These are phyloP conservation scores for Butyriboletus loyo DNA, from an alignment of 768 basidiomycete genomes.

Conservation along the genomic window DNA sequence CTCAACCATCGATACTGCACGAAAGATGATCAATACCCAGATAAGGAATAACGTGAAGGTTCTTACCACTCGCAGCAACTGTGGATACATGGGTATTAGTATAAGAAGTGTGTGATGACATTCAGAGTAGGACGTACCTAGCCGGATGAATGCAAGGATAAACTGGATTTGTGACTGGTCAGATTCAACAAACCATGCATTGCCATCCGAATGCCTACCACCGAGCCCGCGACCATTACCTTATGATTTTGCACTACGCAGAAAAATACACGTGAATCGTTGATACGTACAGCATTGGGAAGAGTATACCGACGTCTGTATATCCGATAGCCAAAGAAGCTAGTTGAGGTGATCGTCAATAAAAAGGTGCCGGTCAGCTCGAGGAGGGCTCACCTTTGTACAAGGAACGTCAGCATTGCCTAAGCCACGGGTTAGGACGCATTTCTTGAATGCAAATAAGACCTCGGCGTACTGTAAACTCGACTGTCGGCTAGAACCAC, in stretches of 20 bases:
- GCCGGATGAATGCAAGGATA: conserved; percentile 13
- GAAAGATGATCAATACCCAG: background rate
- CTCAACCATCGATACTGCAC: conserved; percentile 19
- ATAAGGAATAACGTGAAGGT: background rate
- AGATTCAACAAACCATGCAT: background rate
- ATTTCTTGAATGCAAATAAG: background rate
- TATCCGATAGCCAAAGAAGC: conserved; percentile 27
- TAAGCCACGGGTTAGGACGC: background rate
- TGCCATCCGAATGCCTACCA: conserved; percentile 9
- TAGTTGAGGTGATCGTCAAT: conserved; percentile 1
- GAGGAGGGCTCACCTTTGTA: conserved; percentile 13
- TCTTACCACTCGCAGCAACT: conserved; percentile 23
- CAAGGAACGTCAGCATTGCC: conserved; percentile 26
- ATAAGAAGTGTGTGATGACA: background rate
- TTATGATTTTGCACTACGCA: conserved; percentile 15
- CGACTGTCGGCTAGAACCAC: conserved; percentile 12
- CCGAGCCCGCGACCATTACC: conserved; percentile 10
- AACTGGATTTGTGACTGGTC: conserved; percentile 7
- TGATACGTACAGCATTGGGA: background rate
- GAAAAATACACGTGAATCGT: background rate
- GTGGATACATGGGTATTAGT: background rate
- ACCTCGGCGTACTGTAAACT: conserved; percentile 17
- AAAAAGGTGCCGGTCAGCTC: background rate
- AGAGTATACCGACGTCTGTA: conserved; percentile 15
- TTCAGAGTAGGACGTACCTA: conserved; percentile 8